These are phyloP conservation scores for Aspergillus viridinutans DNA, from an alignment of 2,329 filamentous ascomycete genomes.

Conservation along the genomic window DNA sequence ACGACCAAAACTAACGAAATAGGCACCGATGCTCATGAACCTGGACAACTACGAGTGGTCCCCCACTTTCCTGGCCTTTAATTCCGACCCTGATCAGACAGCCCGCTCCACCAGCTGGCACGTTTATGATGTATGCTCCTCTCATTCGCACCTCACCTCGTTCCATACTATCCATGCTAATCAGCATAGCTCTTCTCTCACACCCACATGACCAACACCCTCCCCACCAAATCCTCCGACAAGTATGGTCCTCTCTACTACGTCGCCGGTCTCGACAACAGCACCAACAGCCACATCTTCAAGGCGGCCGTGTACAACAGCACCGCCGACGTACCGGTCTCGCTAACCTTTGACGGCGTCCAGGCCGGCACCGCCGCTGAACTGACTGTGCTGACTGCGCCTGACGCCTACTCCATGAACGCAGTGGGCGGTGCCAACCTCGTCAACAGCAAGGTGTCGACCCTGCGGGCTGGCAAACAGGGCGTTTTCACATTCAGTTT, in stretches of 20 bases:
- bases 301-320: conserved; percentile 50
- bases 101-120: conserved; percentile 28
- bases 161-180: conserved; percentile 26
- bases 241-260: conserved; percentile 44
- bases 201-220: conserved; percentile 43
- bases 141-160: not conserved
- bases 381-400: conserved; percentile 42
- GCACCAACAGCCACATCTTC: conserved; percentile 37
- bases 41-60: conserved; percentile 26
- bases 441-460: conserved; percentile 16
- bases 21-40: conserved; percentile 29
- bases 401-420: conserved; percentile 29
- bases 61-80: conserved; percentile 28
- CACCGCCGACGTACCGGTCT: conserved; percentile 35
- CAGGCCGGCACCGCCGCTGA: conserved; percentile 27
- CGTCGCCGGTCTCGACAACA: conserved; percentile 40
- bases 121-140: conserved; percentile 26
- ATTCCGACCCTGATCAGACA: conserved; percentile 25
- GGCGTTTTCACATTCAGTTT: conserved; percentile 25
- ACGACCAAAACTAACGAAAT: not conserved
- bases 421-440: conserved; percentile 22
- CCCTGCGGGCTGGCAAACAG: conserved; percentile 19
- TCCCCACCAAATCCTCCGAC: conserved; percentile 38
- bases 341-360: conserved; percentile 35
- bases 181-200: conserved; percentile 36